Conservation (phyloP, 257 asterid genomes). For the Thymus mandschuricus region DNA sequence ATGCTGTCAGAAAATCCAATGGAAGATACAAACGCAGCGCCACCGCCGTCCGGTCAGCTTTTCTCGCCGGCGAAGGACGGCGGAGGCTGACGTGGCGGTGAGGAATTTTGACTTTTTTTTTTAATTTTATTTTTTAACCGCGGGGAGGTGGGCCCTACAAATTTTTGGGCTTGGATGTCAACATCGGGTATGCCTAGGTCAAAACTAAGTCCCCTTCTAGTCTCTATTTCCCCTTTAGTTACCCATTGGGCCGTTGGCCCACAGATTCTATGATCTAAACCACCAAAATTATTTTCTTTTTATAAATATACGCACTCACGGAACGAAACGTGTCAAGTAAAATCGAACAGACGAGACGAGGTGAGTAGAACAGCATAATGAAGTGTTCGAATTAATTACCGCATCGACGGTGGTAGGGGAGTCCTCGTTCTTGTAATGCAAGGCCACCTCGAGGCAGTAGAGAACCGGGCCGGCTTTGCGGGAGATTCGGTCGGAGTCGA, state of each 20-base stretch:
- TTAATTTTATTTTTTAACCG: slow-evolving; percentile 1
- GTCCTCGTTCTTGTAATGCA: slow-evolving; percentile 58
- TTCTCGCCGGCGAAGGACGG: neutral
- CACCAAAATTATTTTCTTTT: neutral
- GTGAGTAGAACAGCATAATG: no score
- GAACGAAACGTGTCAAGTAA: no score
- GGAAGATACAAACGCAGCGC: slow-evolving; percentile 53
- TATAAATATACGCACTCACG: no score
- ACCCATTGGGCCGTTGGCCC: slow-evolving; percentile 33
- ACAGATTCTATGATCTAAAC: slow-evolving; percentile 29
- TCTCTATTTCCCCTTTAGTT: slow-evolving; percentile 20
- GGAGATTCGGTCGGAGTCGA: slow-evolving; percentile 61
- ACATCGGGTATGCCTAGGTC: slow-evolving; percentile 53
- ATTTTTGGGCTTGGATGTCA: slow-evolving; percentile 36
- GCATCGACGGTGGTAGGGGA: slow-evolving; percentile 47
- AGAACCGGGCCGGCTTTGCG: slow-evolving; percentile 63
- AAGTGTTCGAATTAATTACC: slow-evolving; percentile 39
- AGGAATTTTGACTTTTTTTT: slow-evolving; percentile 27
- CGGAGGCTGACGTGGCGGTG: neutral
- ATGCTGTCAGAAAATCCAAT: slow-evolving; percentile 72
- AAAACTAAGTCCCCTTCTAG: slow-evolving; percentile 40
- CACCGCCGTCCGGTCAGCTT: slow-evolving; percentile 34
- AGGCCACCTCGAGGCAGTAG: slow-evolving; percentile 85
- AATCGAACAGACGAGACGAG: no score
- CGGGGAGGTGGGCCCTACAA: slow-evolving; percentile 22